Conservation (phyloP, 768 basidiomycete species). For the Sarcodon aspratus region DNA sequence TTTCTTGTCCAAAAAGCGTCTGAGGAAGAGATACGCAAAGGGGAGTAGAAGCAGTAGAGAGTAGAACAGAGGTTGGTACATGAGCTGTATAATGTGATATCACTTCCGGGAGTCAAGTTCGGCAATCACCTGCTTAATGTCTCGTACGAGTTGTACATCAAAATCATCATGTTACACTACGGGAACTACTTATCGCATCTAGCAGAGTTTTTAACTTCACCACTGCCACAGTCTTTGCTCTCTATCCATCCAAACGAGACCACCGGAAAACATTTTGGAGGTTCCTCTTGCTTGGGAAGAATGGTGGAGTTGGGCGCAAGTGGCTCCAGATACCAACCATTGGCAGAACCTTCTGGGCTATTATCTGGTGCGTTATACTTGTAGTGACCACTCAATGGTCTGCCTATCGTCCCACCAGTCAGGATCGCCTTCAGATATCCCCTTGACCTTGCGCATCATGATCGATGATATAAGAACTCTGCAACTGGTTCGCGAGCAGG, state of each 20-base stretch:
- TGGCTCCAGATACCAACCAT: neutral
- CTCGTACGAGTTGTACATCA: too few species aligned
- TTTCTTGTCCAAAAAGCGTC: too few species aligned
- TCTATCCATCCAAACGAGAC: conserved; percentile 36
- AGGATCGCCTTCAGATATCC: neutral
- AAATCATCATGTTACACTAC: too few species aligned
- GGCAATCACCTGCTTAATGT: too few species aligned
- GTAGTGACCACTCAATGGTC: neutral
- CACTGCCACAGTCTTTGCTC: conserved; percentile 23
- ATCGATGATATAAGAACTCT: conserved; percentile 3
- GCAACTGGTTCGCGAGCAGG: conserved; percentile 7
- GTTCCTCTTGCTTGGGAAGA: conserved; percentile 14
- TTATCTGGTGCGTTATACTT: neutral
- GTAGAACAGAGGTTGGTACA: too few species aligned
- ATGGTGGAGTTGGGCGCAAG: conserved; percentile 27
- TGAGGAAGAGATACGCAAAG: too few species aligned
- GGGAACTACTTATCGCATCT: neutral
- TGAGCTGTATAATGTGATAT: too few species aligned
- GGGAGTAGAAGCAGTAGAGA: too few species aligned
- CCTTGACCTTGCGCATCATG: neutral
- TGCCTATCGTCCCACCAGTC: conserved; percentile 4
- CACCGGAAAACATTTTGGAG: conserved; percentile 9
- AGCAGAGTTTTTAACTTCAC: conserved; percentile 4
- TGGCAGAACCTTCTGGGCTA: neutral
- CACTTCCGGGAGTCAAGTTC: too few species aligned